Percentiles rank a stretch among this genome's conserved stretches.
phyloP scores from a whole-genome alignment of 2,329 filamentous ascomycete species.

The Sporothrix dimorphospora region DNA sequence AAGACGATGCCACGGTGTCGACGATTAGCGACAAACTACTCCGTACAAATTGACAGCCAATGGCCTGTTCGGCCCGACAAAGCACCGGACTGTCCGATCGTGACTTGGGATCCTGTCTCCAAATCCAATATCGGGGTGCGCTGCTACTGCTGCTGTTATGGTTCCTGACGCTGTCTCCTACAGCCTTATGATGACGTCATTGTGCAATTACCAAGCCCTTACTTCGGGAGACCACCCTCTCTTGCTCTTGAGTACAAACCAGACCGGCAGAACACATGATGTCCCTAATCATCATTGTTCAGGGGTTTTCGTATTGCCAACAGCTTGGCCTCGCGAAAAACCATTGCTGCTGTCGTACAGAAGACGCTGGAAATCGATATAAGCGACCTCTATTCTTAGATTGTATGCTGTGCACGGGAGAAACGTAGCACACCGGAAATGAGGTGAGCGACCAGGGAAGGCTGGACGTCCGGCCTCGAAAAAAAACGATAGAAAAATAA shows the following conservation, averaged over 20 bases:
- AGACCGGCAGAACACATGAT: not conserved
- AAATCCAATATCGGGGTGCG: no score
- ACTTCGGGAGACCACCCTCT: not conserved
- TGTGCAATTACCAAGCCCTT: not conserved
- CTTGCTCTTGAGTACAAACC: not conserved
- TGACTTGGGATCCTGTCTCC: no score
- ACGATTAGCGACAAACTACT: not conserved
- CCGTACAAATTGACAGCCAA: not conserved
- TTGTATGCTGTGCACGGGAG: not conserved
- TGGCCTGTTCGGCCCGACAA: not conserved
- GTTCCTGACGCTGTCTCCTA: no score
- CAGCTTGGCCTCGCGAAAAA: not conserved
- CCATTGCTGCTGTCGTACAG: not conserved
- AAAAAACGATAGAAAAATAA: not conserved
- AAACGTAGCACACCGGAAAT: not conserved
- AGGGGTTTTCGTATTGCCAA: no score
- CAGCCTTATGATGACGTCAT: conserved; percentile 28
- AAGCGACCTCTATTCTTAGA: not conserved
- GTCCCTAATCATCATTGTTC: no score
- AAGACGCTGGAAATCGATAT: not conserved
- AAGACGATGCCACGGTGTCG: not conserved
- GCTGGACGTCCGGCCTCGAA: no score
- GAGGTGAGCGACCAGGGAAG: not conserved
- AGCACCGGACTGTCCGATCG: not conserved
- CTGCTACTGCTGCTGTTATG: no score